Evolutionary conservation across 2,329 filamentous ascomycete species (phyloP).

Genomic region (Colletotrichum eleusines): DNA sequence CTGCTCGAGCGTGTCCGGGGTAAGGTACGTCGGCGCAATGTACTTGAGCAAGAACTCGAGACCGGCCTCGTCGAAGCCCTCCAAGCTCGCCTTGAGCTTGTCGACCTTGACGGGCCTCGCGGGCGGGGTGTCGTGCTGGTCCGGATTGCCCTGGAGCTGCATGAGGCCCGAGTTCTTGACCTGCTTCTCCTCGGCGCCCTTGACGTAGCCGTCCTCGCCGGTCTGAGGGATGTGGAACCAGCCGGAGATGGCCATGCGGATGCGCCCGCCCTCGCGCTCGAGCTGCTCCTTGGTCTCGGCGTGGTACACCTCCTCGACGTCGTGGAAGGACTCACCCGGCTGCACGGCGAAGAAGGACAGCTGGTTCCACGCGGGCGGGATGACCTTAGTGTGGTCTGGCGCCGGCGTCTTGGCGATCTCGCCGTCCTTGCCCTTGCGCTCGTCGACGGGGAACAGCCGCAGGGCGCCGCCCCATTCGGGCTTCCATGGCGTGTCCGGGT

Average conservation of each 20-base stretch:
- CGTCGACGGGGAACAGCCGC: constrained; percentile 82
- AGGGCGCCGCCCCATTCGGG: constrained; percentile 93
- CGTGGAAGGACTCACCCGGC: constrained; percentile 98
- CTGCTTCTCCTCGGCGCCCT: constrained; percentile 88
- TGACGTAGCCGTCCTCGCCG: constrained; percentile 91
- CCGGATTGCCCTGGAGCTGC: constrained; percentile 91
- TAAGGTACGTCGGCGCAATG: constrained; percentile 90
- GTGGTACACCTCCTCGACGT: constrained; percentile 97
- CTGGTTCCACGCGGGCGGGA: constrained; percentile 97
- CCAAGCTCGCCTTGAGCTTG: constrained; percentile 58
- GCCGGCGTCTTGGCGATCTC: constrained; percentile 83
- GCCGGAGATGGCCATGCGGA: constrained; percentile 97
- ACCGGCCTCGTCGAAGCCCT: constrained; percentile 77
- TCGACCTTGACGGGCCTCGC: constrained; percentile 65
- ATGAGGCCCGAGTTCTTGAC: constrained; percentile 91
- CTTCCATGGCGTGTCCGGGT: constrained; percentile 92
- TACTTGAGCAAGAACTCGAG: constrained; percentile 92
- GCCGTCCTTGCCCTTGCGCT: constrained; percentile 75
- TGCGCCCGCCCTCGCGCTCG: constrained; percentile 77
- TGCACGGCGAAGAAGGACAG: constrained; percentile 98
- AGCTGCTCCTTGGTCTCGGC: constrained; percentile 69
- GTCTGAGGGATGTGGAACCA: constrained; percentile 99
- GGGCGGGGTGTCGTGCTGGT: constrained; percentile 87
- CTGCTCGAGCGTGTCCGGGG: constrained; percentile 89
- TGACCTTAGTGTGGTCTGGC: constrained; percentile 82